Evolutionary conservation across 495 filamentous ascomycete genomes (phyloP).

Genomic region (Schizothecium vesticola): DNA sequence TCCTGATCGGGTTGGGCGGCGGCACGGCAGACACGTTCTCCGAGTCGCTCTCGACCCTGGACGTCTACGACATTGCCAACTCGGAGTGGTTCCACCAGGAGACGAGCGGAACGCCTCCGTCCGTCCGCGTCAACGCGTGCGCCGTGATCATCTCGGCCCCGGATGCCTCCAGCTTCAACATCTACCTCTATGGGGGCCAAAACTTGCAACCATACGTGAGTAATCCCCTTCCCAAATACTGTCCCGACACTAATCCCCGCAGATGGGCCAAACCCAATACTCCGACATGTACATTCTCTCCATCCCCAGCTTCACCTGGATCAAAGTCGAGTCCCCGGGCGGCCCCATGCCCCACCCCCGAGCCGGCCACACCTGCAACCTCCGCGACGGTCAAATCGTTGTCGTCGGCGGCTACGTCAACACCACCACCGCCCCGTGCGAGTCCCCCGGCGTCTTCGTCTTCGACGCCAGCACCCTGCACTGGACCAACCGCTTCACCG

Average conservation of each 20-base stretch:
- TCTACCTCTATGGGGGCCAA: constrained; percentile 74
- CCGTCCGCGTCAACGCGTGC: constrained; percentile 67
- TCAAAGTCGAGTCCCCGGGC: constrained; percentile 48
- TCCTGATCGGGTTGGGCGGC: constrained; percentile 64
- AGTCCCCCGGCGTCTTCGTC: constrained; percentile 62
- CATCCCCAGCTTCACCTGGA: constrained; percentile 71
- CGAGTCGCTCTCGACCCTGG: constrained; percentile 65
- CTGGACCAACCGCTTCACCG: constrained; percentile 58
- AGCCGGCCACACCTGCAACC: constrained; percentile 63
- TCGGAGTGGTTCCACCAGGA: constrained; percentile 74
- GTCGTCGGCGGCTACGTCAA: constrained; percentile 68
- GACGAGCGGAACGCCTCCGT: constrained; percentile 56
- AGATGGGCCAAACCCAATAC: constrained; percentile 53
- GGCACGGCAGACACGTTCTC: constrained; percentile 56
- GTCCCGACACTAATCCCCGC: not conserved
- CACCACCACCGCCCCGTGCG: constrained; percentile 54
- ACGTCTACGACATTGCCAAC: constrained; percentile 71
- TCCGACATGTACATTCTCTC: constrained; percentile 73
- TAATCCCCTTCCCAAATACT: not conserved
- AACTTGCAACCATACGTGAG: constrained; percentile 54
- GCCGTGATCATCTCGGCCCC: constrained; percentile 65
- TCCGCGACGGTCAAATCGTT: constrained; percentile 66
- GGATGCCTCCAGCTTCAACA: constrained; percentile 64
- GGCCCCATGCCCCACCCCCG: constrained; percentile 53
- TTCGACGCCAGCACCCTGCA: constrained; percentile 57